These are phyloP conservation scores for Opeltia flavorubescens DNA, from an alignment of 495 filamentous ascomycete genomes.

Conservation along the genomic window DNA sequence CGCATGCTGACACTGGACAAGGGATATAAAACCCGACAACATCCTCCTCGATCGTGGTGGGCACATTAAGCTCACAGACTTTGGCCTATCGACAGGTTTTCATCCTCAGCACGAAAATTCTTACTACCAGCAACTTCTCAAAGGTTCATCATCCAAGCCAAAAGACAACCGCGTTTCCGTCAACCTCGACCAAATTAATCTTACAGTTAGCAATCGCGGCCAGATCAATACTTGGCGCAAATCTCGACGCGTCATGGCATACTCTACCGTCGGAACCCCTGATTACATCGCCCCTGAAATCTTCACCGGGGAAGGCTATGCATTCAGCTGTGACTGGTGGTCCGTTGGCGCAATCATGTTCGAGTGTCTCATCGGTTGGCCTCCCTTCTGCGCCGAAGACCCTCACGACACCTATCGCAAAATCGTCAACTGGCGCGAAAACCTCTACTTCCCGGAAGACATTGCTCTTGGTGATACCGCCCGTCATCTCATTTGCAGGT, in stretches of 20 bases:
- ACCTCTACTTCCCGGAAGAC: slow-evolving; percentile 93
- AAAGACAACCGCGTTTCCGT: slow-evolving; percentile 72
- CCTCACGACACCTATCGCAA: slow-evolving; percentile 96
- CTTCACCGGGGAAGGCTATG: slow-evolving; percentile 90
- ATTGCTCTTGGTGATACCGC: slow-evolving; percentile 75
- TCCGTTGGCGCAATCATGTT: slow-evolving; percentile 99
- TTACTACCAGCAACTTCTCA: slow-evolving; percentile 94
- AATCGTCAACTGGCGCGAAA: slow-evolving; percentile 95
- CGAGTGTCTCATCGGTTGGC: slow-evolving; percentile 97
- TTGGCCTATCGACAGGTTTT: slow-evolving; percentile 94
- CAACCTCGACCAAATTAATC: slow-evolving; percentile 85
- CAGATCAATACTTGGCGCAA: slow-evolving; percentile 98
- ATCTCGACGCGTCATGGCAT: slow-evolving; percentile 86
- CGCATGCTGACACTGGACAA: slow-evolving; percentile 22
- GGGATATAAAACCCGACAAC: slow-evolving; percentile 98
- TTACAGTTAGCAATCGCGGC: slow-evolving; percentile 91
- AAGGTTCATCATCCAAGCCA: slow-evolving; percentile 57
- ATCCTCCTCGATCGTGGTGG: slow-evolving; percentile 90
- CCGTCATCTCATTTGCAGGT: slow-evolving; percentile 77
- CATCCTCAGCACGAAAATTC: slow-evolving; percentile 95
- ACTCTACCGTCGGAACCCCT: slow-evolving; percentile 94
- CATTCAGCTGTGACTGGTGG: slow-evolving; percentile 98
- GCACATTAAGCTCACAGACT: slow-evolving; percentile 97
- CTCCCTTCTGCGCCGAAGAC: slow-evolving; percentile 96
- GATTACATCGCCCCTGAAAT: slow-evolving; percentile 99